phyloP scores from a whole-genome alignment of 495 filamentous ascomycete species.

The Penicillium nucicola region DNA sequence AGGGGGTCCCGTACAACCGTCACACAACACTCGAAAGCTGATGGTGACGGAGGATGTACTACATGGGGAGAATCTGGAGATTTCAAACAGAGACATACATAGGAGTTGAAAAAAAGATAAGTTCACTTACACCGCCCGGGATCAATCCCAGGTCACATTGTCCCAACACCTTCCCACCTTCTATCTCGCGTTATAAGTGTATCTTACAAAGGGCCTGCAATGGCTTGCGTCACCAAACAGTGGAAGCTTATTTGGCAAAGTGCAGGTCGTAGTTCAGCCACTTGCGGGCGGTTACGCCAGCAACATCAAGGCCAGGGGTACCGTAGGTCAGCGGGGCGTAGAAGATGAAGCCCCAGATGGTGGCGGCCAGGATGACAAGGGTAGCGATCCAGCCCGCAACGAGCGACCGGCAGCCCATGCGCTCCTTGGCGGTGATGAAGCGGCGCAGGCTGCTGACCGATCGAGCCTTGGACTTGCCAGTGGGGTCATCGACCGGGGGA shows the following conservation, averaged over 20 bases:
- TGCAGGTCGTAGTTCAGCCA: conserved; percentile 97
- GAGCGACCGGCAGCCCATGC: conserved; percentile 76
- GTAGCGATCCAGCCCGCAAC: conserved; percentile 75
- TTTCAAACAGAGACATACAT: conserved; percentile 1
- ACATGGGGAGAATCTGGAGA: neutral
- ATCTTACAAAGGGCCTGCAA: conserved; percentile 2
- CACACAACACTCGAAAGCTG: conserved; percentile 12
- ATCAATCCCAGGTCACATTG: neutral
- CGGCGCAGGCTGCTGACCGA: conserved; percentile 23
- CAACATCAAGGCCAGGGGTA: conserved; percentile 81
- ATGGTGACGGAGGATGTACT: neutral
- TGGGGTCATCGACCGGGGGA: conserved; percentile 47
- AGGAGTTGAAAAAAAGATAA: neutral
- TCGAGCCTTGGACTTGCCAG: conserved; percentile 35
- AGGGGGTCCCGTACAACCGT: conserved; percentile 1
- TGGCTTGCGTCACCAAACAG: no score
- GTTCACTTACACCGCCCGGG: no score
- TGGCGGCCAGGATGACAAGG: conserved; percentile 61
- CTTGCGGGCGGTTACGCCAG: conserved; percentile 79
- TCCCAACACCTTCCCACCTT: neutral
- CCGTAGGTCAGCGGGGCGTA: conserved; percentile 95
- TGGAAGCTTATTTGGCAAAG: conserved; percentile 79
- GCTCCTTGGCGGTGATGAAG: conserved; percentile 70
- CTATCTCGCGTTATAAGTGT: neutral
- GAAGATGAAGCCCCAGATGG: conserved; percentile 82